Percentiles rank a stretch among this genome's conserved stretches.
phyloP scores from a whole-genome alignment of 192 early-diverging fungal species.

The Rhizoclosmatium sp. region DNA sequence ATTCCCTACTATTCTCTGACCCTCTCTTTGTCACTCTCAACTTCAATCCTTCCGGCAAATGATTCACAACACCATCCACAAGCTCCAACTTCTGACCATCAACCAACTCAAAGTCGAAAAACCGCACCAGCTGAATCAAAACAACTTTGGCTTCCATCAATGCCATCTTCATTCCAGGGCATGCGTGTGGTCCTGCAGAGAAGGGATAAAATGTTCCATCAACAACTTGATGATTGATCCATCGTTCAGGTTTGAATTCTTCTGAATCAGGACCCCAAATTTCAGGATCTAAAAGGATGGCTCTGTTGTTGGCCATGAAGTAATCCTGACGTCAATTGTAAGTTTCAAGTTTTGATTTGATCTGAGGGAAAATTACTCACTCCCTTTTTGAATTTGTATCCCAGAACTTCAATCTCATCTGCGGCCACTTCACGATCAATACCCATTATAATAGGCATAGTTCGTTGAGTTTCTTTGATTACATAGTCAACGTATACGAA shows the following conservation, averaged over 20 bases:
- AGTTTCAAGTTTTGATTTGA: slow-evolving; percentile 14
- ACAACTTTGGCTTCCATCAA: slow-evolving; percentile 22
- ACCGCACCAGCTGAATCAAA: slow-evolving; percentile 13
- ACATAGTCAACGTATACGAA: slow-evolving; percentile 40
- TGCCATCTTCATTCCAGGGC: slow-evolving; percentile 34
- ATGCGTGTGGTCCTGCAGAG: slow-evolving; percentile 36
- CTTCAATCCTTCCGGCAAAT: slow-evolving; percentile 10
- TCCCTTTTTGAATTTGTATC: slow-evolving; percentile 55
- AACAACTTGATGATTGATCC: slow-evolving; percentile 25
- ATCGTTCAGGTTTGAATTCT: slow-evolving; percentile 64
- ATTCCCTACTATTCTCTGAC: no score
- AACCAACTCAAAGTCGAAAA: slow-evolving; percentile 14
- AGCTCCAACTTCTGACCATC: background rate
- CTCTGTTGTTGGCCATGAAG: slow-evolving; percentile 27
- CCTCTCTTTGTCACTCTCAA: background rate
- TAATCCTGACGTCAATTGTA: slow-evolving; percentile 28
- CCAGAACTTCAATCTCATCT: slow-evolving; percentile 52
- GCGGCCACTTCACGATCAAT: slow-evolving; percentile 18
- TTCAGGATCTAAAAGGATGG: slow-evolving; percentile 35
- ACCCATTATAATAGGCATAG: slow-evolving; percentile 44
- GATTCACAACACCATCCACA: slow-evolving; percentile 20
- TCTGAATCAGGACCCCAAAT: slow-evolving; percentile 63
- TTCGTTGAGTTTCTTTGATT: slow-evolving; percentile 61
- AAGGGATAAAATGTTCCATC: slow-evolving; percentile 40
- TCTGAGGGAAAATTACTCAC: slow-evolving; percentile 2